Evolutionary conservation across 2,329 filamentous ascomycete genomes (phyloP), one percentile per base, ranked within the genome.

Genomic region (Trichoderma koningiopsis): DNA sequence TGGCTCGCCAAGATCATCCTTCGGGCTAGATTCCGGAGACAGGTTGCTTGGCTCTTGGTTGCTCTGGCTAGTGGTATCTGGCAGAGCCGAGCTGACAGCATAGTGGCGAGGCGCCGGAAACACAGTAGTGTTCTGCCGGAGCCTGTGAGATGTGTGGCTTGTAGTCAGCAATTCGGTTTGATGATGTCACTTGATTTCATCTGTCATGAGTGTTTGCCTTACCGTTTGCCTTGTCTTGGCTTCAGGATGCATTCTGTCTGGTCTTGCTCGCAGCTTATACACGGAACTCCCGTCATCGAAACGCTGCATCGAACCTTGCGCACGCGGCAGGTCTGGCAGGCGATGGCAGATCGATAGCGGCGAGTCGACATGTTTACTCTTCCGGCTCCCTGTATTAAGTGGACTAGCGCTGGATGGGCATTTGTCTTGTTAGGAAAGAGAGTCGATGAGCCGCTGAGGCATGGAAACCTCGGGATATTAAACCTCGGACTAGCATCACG

Each of bases 241-340:
- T 67, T 67, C 13, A 67, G 49, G 22, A 67, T 29, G 55, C 64
- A 67, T 47, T 67, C 64, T 22, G 64, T 67, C 31, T 67, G 64
- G 27, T 67, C 64, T 22, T 67, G 64, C n/a, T 67, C 64, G 24
- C 64, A 67, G 22, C 64, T 67, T 59, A 67, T 67, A 52, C 64
- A 67, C 31, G 64, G 64, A 16, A 67, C 64, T 16, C 64, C 64
- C 3, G 64, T 67, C 64, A 67, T 67, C 13, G 64, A 67, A 24
- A 59, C 64, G 55, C 64, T 67, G 31, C 64, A 67, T 35, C 64
- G 55, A n/a, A 67, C 64, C 64, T 67, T 67, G 40, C 64, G 64
- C 55, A 67, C 64, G 6, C 64, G 55, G 29, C 64, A 67, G 5
- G 64, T 67, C 47, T 67, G 64, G 24, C 64, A 67, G 5, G 64